A percentile compares a stretch with the other conserved stretches of the same genome.
phyloP scores from a whole-genome alignment of 768 basidiomycete genomes.

The Sutorius australiensis region DNA sequence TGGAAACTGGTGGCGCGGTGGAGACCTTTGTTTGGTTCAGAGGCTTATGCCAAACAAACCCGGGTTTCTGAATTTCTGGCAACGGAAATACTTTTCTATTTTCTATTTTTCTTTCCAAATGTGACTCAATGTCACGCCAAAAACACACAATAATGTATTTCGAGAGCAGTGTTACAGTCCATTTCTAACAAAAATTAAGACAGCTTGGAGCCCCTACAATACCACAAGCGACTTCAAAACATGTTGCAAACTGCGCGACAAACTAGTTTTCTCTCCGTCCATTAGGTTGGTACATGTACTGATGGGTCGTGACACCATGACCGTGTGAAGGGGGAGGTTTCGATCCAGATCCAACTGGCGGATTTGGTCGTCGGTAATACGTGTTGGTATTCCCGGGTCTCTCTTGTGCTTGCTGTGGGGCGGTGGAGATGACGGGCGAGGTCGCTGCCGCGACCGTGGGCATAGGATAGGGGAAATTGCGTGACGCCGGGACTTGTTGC shows the following conservation, averaged over 20 bases:
- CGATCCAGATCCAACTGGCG: slow-evolving; percentile 19
- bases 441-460: slow-evolving; percentile 64
- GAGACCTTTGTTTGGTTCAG: slow-evolving; percentile 20
- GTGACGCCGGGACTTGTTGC: slow-evolving; percentile 22
- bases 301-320: slow-evolving; percentile 32
- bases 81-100: not conserved
- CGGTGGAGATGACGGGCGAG: slow-evolving; percentile 48
- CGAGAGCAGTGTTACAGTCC: slow-evolving; percentile 4
- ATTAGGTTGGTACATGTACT: slow-evolving; percentile 47
- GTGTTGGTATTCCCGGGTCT: slow-evolving; percentile 33
- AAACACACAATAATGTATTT: slow-evolving; percentile 15
- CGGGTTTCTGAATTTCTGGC: not conserved
- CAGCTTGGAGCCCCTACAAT: not conserved
- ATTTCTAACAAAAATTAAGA: slow-evolving; percentile 3
- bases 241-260: not conserved
- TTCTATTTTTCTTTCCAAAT: not conserved
- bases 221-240: slow-evolving; percentile 7
- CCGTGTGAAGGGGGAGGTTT: slow-evolving; percentile 23
- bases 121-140: slow-evolving; percentile 23
- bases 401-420: slow-evolving; percentile 37
- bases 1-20: slow-evolving; percentile 12
- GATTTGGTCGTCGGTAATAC: slow-evolving; percentile 53
- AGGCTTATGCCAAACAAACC: slow-evolving; percentile 27
- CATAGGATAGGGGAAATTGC: slow-evolving; percentile 63
- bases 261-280: slow-evolving; percentile 32